Base-by-base conservation (phyloP, 441 rosid genomes). In the Erodium texanum region DNA sequence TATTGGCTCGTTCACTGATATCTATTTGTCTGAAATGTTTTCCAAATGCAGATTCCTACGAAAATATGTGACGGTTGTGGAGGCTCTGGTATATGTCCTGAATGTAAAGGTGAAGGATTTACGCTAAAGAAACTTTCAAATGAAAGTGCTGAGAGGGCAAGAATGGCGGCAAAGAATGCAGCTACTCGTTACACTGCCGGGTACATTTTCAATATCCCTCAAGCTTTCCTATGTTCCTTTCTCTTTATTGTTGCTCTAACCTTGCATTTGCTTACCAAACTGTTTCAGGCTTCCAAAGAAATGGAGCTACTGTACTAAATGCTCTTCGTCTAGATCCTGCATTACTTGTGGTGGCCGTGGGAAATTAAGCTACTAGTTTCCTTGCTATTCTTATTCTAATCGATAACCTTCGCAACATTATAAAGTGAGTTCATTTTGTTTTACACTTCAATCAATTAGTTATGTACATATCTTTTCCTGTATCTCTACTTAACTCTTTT, bases 261-360 rank as follows among this genome's bases (percentile, higher is more conserved):
- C n/a, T 56, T 59, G 10, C 65, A 68, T 52, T 71, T 64, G 72
- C 41, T 29, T 5, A 12, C 34, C 50, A 18, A 50, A 16, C 24
- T 64, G 16, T 66, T 62, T 65, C 82, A 93, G 98, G 86, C 97
- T 93, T 76, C 97, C 98, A 10, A 93, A 90, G 84, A 93, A 93
- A 84, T 90, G 98, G 97, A 90, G 96, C 77, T 93, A 93, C 80
- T 90, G 98, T 70, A 86, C 92, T 7, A 93, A 86, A 69, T 93
- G 97, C 81, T 90, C 96, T 14, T 84, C 98, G 20, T 66, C 93
- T 0, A 75, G 96, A 65, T 86, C 93, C 36, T 93, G 96, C 68
- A 72, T 12, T n/a, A 75, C 79, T 2, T 93, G 97, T 70, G 92
- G 78, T 27, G 97, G 98, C 24, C 78, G 88, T 56, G 97, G 98